Percentiles rank a stretch among this genome's conserved stretches.
phyloP scores from a whole-genome alignment of 208 protist species.

The Trypanosoma lewisi region DNA sequence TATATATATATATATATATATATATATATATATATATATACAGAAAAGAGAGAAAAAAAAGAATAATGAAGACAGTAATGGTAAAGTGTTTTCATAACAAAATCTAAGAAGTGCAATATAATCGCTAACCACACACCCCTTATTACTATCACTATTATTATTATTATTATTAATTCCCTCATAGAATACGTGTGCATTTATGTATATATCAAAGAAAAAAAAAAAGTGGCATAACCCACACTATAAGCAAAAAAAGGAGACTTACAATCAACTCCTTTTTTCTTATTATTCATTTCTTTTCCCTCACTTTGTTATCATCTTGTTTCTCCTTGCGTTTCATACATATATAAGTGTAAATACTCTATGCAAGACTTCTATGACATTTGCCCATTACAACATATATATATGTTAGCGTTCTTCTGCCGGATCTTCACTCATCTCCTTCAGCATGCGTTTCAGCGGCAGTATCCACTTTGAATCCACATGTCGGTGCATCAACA shows the following conservation, averaged over 20 bases:
- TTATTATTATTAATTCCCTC: not conserved
- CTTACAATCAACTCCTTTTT: not conserved
- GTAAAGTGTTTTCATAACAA: not conserved
- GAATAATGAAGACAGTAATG: not conserved
- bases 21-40: too few species aligned
- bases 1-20: too few species aligned
- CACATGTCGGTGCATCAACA: constrained; percentile 65
- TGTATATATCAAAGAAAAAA: constrained; percentile 6
- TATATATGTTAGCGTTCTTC: constrained; percentile 32
- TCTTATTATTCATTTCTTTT: not conserved
- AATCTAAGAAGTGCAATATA: not conserved
- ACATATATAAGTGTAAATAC: not conserved
- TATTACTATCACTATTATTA: not conserved
- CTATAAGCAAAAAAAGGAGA: not conserved
- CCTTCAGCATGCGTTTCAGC: constrained; percentile 56
- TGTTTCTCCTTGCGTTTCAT: not conserved
- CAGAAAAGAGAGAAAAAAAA: not conserved
- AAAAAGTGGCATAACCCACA: constrained; percentile 1
- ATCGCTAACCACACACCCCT: not conserved
- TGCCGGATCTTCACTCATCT: constrained; percentile 60
- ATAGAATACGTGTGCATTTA: not conserved
- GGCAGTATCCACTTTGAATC: constrained; percentile 65
- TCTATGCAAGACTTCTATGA: constrained; percentile 2
- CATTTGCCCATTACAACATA: not conserved
- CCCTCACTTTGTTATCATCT: not conserved